These are phyloP conservation scores for Backusella tuberculispora DNA, from an alignment of 192 early-diverging fungal genomes.

Conservation along the genomic window DNA sequence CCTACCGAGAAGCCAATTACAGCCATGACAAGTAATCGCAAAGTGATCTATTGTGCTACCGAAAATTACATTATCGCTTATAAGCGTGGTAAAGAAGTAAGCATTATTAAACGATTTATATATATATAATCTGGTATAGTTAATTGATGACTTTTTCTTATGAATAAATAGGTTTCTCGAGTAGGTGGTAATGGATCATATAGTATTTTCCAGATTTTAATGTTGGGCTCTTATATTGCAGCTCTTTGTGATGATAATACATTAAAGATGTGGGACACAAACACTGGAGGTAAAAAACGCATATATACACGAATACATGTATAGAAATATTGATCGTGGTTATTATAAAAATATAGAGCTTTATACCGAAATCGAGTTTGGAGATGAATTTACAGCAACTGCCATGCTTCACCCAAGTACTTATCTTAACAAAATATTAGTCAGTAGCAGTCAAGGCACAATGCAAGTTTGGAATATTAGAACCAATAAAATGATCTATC, in stretches of 20 bases:
- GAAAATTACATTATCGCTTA: constrained; percentile 64
- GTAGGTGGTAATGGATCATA: constrained; percentile 41
- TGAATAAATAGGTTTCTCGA: constrained; percentile 28
- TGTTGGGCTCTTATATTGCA: constrained; percentile 79
- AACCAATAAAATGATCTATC: constrained; percentile 78
- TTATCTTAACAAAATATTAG: constrained; percentile 95
- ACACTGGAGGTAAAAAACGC: constrained; percentile 60
- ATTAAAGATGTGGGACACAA: constrained; percentile 77
- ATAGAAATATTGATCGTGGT: neutral
- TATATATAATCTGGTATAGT: neutral
- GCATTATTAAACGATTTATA: neutral
- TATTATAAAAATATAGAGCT: constrained; percentile 58
- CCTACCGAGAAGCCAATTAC: constrained; percentile 69
- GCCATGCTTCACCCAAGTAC: constrained; percentile 91
- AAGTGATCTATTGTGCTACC: constrained; percentile 76
- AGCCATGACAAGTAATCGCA: constrained; percentile 67
- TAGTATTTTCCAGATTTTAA: constrained; percentile 62
- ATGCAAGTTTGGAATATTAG: constrained; percentile 97
- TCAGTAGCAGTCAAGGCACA: constrained; percentile 82
- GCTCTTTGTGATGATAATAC: constrained; percentile 82
- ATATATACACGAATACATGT: neutral
- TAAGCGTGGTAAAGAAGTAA: constrained; percentile 71
- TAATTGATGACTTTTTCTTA: constrained; percentile 29
- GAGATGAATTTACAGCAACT: constrained; percentile 71
- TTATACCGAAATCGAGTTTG: constrained; percentile 78